Conservation (phyloP, 495 filamentous ascomycete genomes). For the Lophium mytilinum region DNA sequence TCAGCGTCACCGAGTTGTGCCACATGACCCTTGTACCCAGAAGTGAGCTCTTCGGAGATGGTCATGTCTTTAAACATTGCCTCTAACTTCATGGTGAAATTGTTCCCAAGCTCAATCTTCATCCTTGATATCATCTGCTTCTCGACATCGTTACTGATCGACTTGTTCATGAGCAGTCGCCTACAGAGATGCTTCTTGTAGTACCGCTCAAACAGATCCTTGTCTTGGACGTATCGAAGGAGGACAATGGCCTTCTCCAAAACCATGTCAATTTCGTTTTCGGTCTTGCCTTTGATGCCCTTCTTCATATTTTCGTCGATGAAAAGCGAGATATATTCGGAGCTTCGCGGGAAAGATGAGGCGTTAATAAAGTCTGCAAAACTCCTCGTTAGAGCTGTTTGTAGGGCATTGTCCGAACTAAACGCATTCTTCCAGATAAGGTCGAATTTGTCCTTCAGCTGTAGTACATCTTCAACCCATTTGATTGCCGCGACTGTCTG, state of each 20-base stretch:
- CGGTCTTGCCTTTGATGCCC: conserved; percentile 86
- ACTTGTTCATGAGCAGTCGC: conserved; percentile 75
- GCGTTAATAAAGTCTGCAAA: conserved; percentile 87
- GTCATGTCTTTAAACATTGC: conserved; percentile 99
- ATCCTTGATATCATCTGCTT: conserved; percentile 93
- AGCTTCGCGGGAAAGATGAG: conserved; percentile 55
- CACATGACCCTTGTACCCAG: conserved; percentile 64
- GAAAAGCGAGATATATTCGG: conserved; percentile 92
- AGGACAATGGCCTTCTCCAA: conserved; percentile 86
- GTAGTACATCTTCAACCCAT: conserved; percentile 92
- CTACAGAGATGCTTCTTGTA: conserved; percentile 95
- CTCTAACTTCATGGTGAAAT: conserved; percentile 87
- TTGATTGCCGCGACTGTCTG: conserved; percentile 78
- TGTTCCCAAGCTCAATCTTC: conserved; percentile 90
- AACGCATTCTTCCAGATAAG: conserved; percentile 63
- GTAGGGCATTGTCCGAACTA: conserved; percentile 62
- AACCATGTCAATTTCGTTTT: conserved; percentile 75
- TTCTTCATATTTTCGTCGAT: conserved; percentile 96
- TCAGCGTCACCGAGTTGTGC: conserved; percentile 55
- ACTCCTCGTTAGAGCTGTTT: conserved; percentile 72
- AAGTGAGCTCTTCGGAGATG: conserved; percentile 74
- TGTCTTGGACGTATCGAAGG: conserved; percentile 77
- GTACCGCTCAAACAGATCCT: conserved; percentile 94
- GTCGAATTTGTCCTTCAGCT: conserved; percentile 86
- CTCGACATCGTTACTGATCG: conserved; percentile 81